Base-by-base conservation (phyloP, 202 grass and related monocot species). In the Miscanthus sacchariflorus region DNA sequence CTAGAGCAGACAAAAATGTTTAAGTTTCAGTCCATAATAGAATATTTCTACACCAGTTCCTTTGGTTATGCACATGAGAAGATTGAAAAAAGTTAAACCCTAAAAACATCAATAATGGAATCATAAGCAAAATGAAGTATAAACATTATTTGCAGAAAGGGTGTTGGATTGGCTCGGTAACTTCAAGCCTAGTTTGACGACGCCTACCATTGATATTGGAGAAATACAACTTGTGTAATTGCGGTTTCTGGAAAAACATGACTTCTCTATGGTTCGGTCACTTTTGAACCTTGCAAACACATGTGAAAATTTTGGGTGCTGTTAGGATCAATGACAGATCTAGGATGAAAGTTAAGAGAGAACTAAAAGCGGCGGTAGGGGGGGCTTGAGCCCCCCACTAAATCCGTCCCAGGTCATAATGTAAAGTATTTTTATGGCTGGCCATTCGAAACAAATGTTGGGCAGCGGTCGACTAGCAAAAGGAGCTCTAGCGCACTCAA, bases 1-100 rank as follows among this genome's bases (percentile, higher is more conserved):
- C 92, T 96, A 90, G 18, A 80, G 83, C 23, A 24, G 59, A 63
- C 1, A 24, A 9, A 63, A 9, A 63, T 63, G 59, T 24, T 63
- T 1, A 81, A 36, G 21, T 5, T 63, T 63, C 9, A 69, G 15
- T 33, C 28, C 12, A 11, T 30, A n/a, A 25, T 18, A 52, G 1
- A 54, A 4, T 49, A 78, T 40, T 50, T 72, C 2, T 23, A 9
- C 59, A 63, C n/a, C 59, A 24, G n/a, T 63, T 63, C 23, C 59
- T 63, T 63, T 63, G 59, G 59, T 24, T 63, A 24, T 63, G 59
- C 9, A 24, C n/a, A 63, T 63, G 59, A 63, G 9, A 63, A 3
- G 59, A 63, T 9, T 63, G n/a, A 63, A 6, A 28, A 14, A 67
- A 30, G 12, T 28, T 67, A 67, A 28, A 2, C 5, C 24, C 24